phyloP scores from a whole-genome alignment of 2,329 filamentous ascomycete species.

The Exophiala oligosperma region DNA sequence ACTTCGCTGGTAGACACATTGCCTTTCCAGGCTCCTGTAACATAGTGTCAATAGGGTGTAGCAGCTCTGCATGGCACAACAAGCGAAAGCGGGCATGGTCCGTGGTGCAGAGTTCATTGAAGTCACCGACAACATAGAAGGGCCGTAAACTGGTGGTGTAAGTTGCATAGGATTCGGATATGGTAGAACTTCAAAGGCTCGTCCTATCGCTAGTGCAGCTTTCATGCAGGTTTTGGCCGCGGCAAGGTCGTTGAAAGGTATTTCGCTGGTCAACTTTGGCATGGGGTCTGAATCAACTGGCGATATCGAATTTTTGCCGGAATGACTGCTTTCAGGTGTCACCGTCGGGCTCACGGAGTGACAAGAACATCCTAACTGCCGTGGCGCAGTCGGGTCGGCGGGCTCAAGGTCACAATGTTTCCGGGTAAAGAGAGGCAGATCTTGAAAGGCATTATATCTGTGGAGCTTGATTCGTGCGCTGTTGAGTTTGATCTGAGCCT shows the following conservation, averaged over 20 bases:
- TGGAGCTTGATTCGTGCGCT: slow-evolving; percentile 16
- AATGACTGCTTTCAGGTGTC: not conserved
- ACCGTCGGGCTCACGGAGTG: not conserved
- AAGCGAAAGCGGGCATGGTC: slow-evolving; percentile 13
- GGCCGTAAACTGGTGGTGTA: not conserved
- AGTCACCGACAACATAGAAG: not conserved
- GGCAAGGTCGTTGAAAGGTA: slow-evolving; percentile 4
- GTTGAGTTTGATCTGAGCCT: slow-evolving; percentile 14
- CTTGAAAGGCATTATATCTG: slow-evolving; percentile 11
- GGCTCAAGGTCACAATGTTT: slow-evolving; percentile 12
- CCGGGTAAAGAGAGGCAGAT: slow-evolving; percentile 8
- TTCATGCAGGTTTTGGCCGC: slow-evolving; percentile 9
- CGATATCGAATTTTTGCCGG: not conserved
- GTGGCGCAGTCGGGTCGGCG: not conserved
- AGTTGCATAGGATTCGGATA: slow-evolving; percentile 12
- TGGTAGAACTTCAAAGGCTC: slow-evolving; percentile 8
- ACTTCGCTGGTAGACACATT: not conserved
- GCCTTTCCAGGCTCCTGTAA: slow-evolving; percentile 7
- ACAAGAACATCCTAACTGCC: slow-evolving; percentile 1
- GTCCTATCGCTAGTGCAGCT: slow-evolving; percentile 6
- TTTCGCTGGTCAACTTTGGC: not conserved
- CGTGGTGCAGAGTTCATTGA: slow-evolving; percentile 3
- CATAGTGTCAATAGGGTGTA: slow-evolving; percentile 15
- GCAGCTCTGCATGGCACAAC: slow-evolving; percentile 14
- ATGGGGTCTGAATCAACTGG: not conserved